These are phyloP conservation scores for Amanita pallidorosea DNA, from an alignment of 768 basidiomycete species.

Conservation along the genomic window DNA sequence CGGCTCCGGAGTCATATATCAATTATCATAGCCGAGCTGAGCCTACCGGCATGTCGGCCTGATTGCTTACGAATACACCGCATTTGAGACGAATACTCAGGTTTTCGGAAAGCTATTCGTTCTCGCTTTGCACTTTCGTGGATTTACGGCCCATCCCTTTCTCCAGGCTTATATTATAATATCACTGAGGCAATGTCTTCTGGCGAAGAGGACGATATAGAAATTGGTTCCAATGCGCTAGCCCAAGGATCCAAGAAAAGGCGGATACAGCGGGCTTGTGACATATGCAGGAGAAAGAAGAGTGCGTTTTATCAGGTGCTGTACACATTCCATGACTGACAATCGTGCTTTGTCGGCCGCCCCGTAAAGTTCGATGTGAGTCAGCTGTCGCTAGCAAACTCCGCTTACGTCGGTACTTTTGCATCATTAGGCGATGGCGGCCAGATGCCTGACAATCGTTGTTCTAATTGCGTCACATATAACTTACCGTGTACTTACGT, in stretches of 20 bases:
- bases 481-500: slow-evolving; percentile 59
- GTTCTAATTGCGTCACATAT: slow-evolving; percentile 59
- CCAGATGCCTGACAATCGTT: slow-evolving; percentile 54
- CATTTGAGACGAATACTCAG: too few relatives aligned
- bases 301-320: slow-evolving; percentile 23
- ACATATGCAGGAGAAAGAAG: slow-evolving; percentile 78
- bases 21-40: too few relatives aligned
- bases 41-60: too few relatives aligned
- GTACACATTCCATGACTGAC: not conserved
- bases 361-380: slow-evolving; percentile 43
- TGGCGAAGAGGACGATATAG: slow-evolving; percentile 51
- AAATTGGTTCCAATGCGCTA: slow-evolving; percentile 14
- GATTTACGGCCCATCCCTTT: not conserved
- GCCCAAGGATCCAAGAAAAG: slow-evolving; percentile 48
- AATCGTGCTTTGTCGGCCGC: not conserved
- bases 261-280: slow-evolving; percentile 70
- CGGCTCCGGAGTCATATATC: too few relatives aligned
- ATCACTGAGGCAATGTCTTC: slow-evolving; percentile 38
- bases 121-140: too few relatives aligned
- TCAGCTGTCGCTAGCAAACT: not conserved
- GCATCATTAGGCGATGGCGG: slow-evolving; percentile 50
- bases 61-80: too few relatives aligned
- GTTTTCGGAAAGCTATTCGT: too few relatives aligned
- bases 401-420: not conserved
- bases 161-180: too few relatives aligned